These are phyloP conservation scores for Pholiota adiposa DNA, from an alignment of 1,284 basidiomycete species.

Conservation along the genomic window DNA sequence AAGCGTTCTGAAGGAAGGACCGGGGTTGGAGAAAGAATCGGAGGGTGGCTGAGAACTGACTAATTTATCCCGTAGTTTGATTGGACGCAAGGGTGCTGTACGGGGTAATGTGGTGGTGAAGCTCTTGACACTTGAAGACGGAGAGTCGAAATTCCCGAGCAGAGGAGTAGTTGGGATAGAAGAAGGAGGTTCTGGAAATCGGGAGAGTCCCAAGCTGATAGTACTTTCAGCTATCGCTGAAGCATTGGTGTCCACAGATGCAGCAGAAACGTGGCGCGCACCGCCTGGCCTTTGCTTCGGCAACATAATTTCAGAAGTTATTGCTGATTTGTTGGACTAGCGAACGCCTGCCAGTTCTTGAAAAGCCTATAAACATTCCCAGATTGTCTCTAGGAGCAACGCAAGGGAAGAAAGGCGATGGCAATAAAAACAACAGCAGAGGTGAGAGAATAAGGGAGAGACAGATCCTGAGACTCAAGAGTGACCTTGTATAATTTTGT, in stretches of 20 bases:
- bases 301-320: constrained; percentile 14
- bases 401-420: neutral
- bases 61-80: constrained; percentile 11
- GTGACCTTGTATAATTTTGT: neutral
- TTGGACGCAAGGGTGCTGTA: constrained; percentile 16
- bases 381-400: neutral
- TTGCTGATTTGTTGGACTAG: neutral
- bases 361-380: constrained; percentile 3
- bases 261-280: constrained; percentile 37
- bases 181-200: constrained; percentile 46
- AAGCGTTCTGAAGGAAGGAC: constrained; percentile 16
- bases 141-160: constrained; percentile 28
- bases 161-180: constrained; percentile 41
- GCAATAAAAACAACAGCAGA: neutral
- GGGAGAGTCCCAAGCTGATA: constrained; percentile 52
- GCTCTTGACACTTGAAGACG: constrained; percentile 15
- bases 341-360: neutral
- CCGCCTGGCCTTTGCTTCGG: constrained; percentile 8
- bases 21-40: constrained; percentile 17
- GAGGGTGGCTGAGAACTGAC: constrained; percentile 9
- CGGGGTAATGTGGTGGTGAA: constrained; percentile 10
- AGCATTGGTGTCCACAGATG: constrained; percentile 51
- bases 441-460: neutral
- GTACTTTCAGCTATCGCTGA: constrained; percentile 60
- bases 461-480: constrained; percentile 7